Conservation (phyloP, 305 asterid genomes). For the Euphrasia arctica region DNA sequence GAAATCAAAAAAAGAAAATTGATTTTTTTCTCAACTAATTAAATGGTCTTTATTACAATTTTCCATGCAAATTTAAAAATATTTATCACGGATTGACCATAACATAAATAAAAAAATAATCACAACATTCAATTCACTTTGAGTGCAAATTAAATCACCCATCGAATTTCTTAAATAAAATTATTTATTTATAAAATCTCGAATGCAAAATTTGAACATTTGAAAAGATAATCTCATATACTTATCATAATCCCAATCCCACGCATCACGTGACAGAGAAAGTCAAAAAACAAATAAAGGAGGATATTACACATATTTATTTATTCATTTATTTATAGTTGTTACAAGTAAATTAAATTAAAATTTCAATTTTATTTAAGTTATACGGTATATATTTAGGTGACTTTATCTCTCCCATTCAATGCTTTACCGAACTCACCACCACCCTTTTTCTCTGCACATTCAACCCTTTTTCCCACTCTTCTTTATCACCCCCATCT, state of each 20-base stretch:
- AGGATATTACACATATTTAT: neutral
- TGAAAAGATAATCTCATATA: neutral
- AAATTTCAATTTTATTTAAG: neutral
- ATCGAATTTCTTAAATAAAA: conserved; percentile 15
- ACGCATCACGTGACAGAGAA: conserved; percentile 12
- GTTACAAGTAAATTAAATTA: neutral
- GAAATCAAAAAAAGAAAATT: no score
- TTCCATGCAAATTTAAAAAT: neutral
- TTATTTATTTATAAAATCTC: conserved; percentile 10
- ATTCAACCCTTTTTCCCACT: conserved; percentile 44
- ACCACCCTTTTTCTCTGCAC: conserved; percentile 56
- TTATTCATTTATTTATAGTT: neutral
- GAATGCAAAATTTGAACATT: conserved; percentile 7
- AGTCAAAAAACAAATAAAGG: conserved; percentile 10
- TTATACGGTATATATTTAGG: conserved; percentile 16
- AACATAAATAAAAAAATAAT: neutral
- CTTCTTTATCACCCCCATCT: conserved; percentile 38
- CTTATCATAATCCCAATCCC: neutral
- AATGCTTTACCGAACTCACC: conserved; percentile 65
- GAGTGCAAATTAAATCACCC: neutral
- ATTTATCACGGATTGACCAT: neutral
- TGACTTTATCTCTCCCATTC: conserved; percentile 38
- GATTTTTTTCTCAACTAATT: no score
- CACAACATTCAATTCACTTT: neutral
- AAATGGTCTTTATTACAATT: no score